Base-by-base conservation (phyloP, 2,329 filamentous ascomycete genomes). In the Didymella arachidicola region DNA sequence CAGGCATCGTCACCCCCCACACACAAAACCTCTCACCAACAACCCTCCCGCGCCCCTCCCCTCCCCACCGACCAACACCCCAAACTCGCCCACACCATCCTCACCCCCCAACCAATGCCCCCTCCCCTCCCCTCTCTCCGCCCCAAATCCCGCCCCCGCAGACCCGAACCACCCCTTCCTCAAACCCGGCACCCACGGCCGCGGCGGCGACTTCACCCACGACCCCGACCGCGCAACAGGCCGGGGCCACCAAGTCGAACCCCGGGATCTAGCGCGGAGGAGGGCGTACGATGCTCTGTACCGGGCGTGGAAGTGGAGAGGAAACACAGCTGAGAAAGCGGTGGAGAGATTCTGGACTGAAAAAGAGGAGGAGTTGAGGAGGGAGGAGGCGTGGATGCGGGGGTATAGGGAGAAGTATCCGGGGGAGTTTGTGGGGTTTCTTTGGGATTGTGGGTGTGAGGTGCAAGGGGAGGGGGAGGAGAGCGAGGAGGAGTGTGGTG, bases 401-500 rank as follows among this genome's bases (percentile, higher is more conserved):
- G 26, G 34, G 8, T 70, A 69, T 27, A 34, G 34, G 18, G 12
- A 60, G 2, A 70, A 63, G 50, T 74, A 71, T 32, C 62, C 60
- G 8, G 69, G 71, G 0, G 50, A 58, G 30, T 10, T 14, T 1
- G 32, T 63, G 4, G 48, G 22, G 2, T 50, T 64, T 30, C 47
- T 67, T 14, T 74, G 70, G 70, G 61, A 64, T 8, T 74, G 71
- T 54, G 69, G 71, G 2, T 74, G 71, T 51, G 56, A 57, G 43
- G 60, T 60, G 42, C n/a, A 55, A 1, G 27, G 38, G 4, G 61
- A 52, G 2, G 57, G 50, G 10, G 51, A 54, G 27, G 63, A 64
- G 44, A 56, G 61, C 41, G 66, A 70, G 45, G 63, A 57, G 42
- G 60, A 68, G 4, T 43, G 22, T 22, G 22, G 2, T 22, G 22